These are phyloP conservation scores for Agapanthus africanus DNA, from an alignment of 106 monocot species.

Conservation along the genomic window DNA sequence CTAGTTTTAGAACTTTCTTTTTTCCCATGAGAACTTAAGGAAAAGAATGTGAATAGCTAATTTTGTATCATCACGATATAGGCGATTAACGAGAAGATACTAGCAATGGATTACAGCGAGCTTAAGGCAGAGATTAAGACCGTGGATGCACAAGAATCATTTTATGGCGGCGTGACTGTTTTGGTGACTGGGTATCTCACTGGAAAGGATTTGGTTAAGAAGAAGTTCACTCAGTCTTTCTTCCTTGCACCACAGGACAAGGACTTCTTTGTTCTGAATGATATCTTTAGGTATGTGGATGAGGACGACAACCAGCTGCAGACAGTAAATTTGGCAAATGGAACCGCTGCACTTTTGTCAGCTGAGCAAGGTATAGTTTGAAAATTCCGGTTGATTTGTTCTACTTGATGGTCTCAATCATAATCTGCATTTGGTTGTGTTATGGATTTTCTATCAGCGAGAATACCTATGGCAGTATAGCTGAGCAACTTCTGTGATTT, in stretches of 20 bases:
- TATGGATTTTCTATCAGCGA: no score
- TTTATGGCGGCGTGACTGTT: slow-evolving; percentile 50
- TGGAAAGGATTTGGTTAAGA: slow-evolving; percentile 47
- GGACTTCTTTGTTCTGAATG: slow-evolving; percentile 71
- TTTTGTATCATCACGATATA: no score
- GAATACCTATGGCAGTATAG: no score
- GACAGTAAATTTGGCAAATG: slow-evolving; percentile 15
- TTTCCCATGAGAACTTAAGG: no score
- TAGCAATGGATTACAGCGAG: slow-evolving; percentile 46
- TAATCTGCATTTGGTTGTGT: no score
- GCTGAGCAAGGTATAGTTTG: slow-evolving; percentile 35
- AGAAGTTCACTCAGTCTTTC: slow-evolving; percentile 63
- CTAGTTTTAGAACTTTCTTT: no score
- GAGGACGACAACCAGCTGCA: slow-evolving; percentile 12
- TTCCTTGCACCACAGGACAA: slow-evolving; percentile 75
- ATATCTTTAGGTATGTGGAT: slow-evolving; percentile 56
- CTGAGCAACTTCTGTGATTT: no score
- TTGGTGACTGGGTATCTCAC: slow-evolving; percentile 66
- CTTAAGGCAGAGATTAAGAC: slow-evolving; percentile 49
- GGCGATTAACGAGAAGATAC: slow-evolving; percentile 76
- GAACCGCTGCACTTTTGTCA: slow-evolving; percentile 2
- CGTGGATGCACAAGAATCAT: slow-evolving; percentile 62
- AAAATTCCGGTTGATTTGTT: no score
- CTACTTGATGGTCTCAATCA: no score
- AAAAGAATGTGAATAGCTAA: no score